phyloP scores from a whole-genome alignment of 2,329 filamentous ascomycete species.

The Fusarium foetens region DNA sequence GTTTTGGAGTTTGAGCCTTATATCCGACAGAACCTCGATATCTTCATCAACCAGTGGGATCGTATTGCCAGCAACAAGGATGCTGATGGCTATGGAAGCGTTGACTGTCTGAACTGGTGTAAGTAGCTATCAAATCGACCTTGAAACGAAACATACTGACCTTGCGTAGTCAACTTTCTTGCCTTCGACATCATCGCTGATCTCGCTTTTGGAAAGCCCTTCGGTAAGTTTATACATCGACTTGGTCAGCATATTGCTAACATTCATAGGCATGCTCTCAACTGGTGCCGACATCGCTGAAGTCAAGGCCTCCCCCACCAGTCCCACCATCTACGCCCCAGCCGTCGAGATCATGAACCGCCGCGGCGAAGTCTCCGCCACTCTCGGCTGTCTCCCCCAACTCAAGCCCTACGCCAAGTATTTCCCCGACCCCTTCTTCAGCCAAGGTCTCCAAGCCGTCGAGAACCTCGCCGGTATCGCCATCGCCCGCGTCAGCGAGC shows the following conservation, averaged over 20 bases:
- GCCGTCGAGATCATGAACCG: slow-evolving; percentile 94
- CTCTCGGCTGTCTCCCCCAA: slow-evolving; percentile 77
- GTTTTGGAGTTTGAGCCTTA: slow-evolving; percentile 89
- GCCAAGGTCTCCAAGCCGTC: slow-evolving; percentile 77
- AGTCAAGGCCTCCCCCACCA: slow-evolving; percentile 69
- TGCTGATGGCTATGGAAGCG: slow-evolving; percentile 64
- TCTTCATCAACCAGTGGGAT: slow-evolving; percentile 81
- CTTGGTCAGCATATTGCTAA: rapidly evolving
- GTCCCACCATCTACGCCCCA: slow-evolving; percentile 73
- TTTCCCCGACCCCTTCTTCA: slow-evolving; percentile 85
- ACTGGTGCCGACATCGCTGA: slow-evolving; percentile 81
- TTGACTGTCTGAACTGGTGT: slow-evolving; percentile 82
- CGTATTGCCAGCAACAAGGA: slow-evolving; percentile 65
- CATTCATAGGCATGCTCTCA: slow-evolving; percentile 70
- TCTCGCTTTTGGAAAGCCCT: slow-evolving; percentile 63
- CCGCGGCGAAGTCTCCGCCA: slow-evolving; percentile 84
- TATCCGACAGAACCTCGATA: slow-evolving; percentile 80
- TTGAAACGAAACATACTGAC: not conserved
- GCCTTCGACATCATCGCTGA: slow-evolving; percentile 63
- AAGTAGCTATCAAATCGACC: rapidly evolving
- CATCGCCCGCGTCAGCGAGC: slow-evolving; percentile 79
- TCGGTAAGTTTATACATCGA: slow-evolving; percentile 39
- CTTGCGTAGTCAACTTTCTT: slow-evolving; percentile 55
- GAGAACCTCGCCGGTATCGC: slow-evolving; percentile 88
- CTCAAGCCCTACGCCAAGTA: slow-evolving; percentile 84